Percentiles rank a stretch among this genome's conserved stretches.
Evolutionary conservation across 2,329 filamentous ascomycete species (phyloP).

Genomic region (Emericellopsis atlantica): DNA sequence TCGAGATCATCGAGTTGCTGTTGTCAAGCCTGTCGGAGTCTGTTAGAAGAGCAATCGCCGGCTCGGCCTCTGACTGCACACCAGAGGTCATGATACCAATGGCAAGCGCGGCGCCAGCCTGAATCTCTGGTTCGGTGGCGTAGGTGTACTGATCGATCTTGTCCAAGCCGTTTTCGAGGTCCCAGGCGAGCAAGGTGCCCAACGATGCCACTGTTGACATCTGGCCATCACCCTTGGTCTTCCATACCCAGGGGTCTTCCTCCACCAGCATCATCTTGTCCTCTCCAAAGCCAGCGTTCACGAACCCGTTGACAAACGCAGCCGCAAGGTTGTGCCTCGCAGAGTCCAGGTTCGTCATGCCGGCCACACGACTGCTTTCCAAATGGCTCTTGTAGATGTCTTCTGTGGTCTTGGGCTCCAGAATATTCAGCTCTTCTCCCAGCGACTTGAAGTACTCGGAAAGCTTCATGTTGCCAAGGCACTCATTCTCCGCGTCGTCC

Average conservation of each 20-base stretch:
- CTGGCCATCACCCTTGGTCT: constrained; percentile 98
- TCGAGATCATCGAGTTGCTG: constrained; percentile 64
- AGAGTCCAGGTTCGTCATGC: constrained; percentile 89
- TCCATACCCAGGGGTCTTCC: constrained; percentile 95
- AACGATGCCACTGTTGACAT: constrained; percentile 89
- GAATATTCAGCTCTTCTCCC: constrained; percentile 89
- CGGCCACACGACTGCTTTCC: constrained; percentile 85
- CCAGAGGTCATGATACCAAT: constrained; percentile 95
- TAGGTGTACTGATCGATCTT: constrained; percentile 95
- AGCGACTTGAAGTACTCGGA: constrained; percentile 88
- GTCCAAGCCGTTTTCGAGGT: constrained; percentile 82
- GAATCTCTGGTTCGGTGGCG: constrained; percentile 64
- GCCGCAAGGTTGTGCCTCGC: constrained; percentile 91
- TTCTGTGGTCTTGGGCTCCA: constrained; percentile 92
- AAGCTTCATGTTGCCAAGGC: constrained; percentile 75
- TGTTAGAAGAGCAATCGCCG: constrained; percentile 73
- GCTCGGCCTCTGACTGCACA: constrained; percentile 79
- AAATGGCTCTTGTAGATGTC: constrained; percentile 99
- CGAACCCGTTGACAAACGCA: constrained; percentile 92
- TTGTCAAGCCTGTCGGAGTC: constrained; percentile 69
- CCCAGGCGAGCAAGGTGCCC: constrained; percentile 85
- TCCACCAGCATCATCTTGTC: constrained; percentile 97
- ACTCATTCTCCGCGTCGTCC: constrained; percentile 59
- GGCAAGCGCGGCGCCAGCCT: constrained; percentile 82
- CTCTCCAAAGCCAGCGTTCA: constrained; percentile 87